phyloP scores from a whole-genome alignment of 1,284 basidiomycete genomes.

The Cryptococcus amylolentus region DNA sequence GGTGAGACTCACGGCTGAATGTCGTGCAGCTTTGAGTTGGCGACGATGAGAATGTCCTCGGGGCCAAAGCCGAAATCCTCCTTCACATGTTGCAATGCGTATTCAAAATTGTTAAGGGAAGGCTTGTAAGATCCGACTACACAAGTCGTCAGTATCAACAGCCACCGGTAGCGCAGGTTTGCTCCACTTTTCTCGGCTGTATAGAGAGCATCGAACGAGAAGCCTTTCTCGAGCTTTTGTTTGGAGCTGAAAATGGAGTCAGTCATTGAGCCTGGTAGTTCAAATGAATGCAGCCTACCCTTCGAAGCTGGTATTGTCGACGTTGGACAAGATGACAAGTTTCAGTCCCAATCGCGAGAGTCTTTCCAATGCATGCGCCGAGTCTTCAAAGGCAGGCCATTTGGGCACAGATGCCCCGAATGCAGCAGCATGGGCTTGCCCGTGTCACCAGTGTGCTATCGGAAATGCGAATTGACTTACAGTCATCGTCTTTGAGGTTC shows the following conservation, averaged over 20 bases:
- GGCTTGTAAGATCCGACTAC: constrained; percentile 39
- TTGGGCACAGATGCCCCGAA: constrained; percentile 25
- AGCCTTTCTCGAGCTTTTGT: constrained; percentile 29
- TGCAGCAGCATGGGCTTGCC: constrained; percentile 19
- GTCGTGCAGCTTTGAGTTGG: constrained; percentile 34
- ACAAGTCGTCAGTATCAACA: background rate
- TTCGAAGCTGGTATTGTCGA: constrained; percentile 31
- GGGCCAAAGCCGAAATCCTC: constrained; percentile 24
- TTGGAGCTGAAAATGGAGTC: constrained; percentile 12
- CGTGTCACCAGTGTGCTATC: background rate
- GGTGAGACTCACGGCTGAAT: constrained; percentile 26
- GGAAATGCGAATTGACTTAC: background rate
- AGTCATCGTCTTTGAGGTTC: constrained; percentile 8
- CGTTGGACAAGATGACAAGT: constrained; percentile 33
- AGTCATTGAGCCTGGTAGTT: too few species aligned
- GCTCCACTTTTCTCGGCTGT: constrained; percentile 36
- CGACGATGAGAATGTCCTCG: constrained; percentile 31
- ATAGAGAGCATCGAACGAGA: constrained; percentile 30
- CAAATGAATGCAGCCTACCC: constrained; percentile 11
- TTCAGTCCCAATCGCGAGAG: constrained; percentile 27
- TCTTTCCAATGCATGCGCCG: constrained; percentile 20
- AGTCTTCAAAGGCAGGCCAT: constrained; percentile 39
- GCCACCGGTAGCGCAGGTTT: background rate
- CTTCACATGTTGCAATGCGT: constrained; percentile 27
- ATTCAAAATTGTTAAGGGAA: constrained; percentile 31